Evolutionary conservation across 2,329 filamentous ascomycete genomes (phyloP), one percentile per base, ranked within the genome.

Genomic region (Alternaria rosae): DNA sequence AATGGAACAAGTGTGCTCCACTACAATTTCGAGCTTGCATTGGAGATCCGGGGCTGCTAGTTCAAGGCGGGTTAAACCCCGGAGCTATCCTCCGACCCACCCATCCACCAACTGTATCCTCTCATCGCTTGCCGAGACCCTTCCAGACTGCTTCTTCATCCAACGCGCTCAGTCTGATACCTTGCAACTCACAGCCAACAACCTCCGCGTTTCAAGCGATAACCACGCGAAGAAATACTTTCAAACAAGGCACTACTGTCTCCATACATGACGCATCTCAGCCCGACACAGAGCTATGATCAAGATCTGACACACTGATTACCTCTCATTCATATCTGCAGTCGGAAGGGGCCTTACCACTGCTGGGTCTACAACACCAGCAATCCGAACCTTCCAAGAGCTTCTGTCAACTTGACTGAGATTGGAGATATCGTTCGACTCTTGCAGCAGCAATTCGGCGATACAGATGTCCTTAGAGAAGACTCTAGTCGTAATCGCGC

Each of bases 381-480:
- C 44, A 32, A 54, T 54, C 12, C 52, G 32, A 25, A 43, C 52
- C 41, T 28, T 44, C 52, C 52, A 54, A 44, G 52, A 42, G 41
- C 52, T 54, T 21, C 52, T 38, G 17, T 54, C 52, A 15, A 54
- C 21, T 26, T 25, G 20, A 17, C 35, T 54, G 20, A 43, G 35
- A 17, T 54, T 38, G 17, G 52, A 26, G 17, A 54, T 54, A 15
- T 54, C 52, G 35, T 54, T 54, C 6, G 52, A 54, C 52, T 54
- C 52, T 5, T 43, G 52, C 15, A 54, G 17, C 35, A 28, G 52
- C 35, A 54, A 17, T 15, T 43, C 52, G n/a, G 52, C 52, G 25
- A 54, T 43, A 3, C 52, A 54, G 11, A 7, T 20, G n/a, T 42
- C 25, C 8, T 25, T 30, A 17, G n/a, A 54, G 17, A 47, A 47